phyloP scores from a whole-genome alignment of 768 basidiomycete genomes.

The Paxillus rubicundulus region DNA sequence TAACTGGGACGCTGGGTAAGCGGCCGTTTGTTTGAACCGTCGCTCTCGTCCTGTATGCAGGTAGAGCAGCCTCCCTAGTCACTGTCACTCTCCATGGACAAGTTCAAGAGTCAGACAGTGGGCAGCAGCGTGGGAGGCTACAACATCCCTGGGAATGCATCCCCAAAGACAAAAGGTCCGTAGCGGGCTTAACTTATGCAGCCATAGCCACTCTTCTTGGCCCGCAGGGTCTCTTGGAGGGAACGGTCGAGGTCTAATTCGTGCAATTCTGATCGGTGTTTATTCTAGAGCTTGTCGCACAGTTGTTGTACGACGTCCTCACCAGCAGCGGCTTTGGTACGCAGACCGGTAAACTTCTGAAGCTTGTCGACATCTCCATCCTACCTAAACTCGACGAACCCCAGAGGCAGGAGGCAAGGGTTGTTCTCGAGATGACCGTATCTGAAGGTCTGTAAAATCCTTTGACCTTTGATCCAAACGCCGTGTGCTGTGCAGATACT shows the following conservation, averaged over 20 bases:
- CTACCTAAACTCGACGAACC: constrained; percentile 36
- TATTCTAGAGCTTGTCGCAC: constrained; percentile 37
- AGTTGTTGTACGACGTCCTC: constrained; percentile 38
- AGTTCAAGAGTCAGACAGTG: background rate
- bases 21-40: too few relatives aligned
- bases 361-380: constrained; percentile 41
- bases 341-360: constrained; percentile 8
- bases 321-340: constrained; percentile 18
- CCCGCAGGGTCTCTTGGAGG: constrained; percentile 15
- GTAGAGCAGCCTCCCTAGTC: background rate
- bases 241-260: constrained; percentile 18
- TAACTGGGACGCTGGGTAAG: too few relatives aligned
- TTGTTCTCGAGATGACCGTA: constrained; percentile 43
- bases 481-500: background rate
- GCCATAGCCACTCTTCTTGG: background rate
- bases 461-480: background rate
- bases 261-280: constrained; percentile 6
- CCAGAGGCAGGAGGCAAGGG: constrained; percentile 34
- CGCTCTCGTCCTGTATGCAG: too few relatives aligned
- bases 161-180: constrained; percentile 21
- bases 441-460: constrained; percentile 38
- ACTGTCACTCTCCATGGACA: background rate
- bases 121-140: constrained; percentile 1
- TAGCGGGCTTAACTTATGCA: background rate
- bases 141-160: constrained; percentile 20